Evolutionary conservation across 2,329 filamentous ascomycete species (phyloP).

Genomic region (Metarhizium anisopliae): DNA sequence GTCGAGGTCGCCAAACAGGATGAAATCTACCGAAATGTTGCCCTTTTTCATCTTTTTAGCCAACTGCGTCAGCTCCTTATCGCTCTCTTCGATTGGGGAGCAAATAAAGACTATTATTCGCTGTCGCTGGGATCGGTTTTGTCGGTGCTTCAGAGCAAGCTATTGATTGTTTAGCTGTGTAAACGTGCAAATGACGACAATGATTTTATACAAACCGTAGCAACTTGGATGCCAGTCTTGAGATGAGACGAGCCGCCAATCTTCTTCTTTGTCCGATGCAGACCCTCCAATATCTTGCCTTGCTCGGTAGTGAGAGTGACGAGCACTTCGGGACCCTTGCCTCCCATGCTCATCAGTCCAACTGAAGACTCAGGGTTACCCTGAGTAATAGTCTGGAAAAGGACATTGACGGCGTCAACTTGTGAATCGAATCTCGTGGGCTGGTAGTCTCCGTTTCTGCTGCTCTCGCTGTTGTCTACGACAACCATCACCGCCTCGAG

Average conservation of each 20-base stretch:
- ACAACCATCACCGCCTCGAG: constrained; percentile 99
- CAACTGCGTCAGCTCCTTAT: constrained; percentile 79
- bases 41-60: constrained; percentile 99
- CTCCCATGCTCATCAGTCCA: constrained; percentile 97
- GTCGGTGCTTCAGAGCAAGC: constrained; percentile 94
- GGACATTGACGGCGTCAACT: constrained; percentile 85
- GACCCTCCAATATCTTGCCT: constrained; percentile 85
- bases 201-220: constrained; percentile 48
- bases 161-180: constrained; percentile 25
- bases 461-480: constrained; percentile 98
- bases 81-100: constrained; percentile 81
- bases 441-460: constrained; percentile 87
- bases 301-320: constrained; percentile 94
- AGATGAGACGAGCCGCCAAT: constrained; percentile 84
- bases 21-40: constrained; percentile 86
- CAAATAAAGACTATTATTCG: constrained; percentile 96
- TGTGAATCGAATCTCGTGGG: constrained; percentile 95
- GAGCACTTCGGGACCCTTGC: constrained; percentile 92
- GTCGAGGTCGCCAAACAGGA: constrained; percentile 89
- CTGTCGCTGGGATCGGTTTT: constrained; percentile 94
- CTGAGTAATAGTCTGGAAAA: constrained; percentile 92
- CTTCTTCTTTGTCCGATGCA: constrained; percentile 83
- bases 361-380: constrained; percentile 95
- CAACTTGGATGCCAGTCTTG: constrained; percentile 90
- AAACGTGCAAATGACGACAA: background rate